Percentiles rank a stretch among this genome's conserved stretches.
These are phyloP conservation scores for Rubroshorea leprosula DNA, from an alignment of 345 rosid genomes.

Conservation along the genomic window DNA sequence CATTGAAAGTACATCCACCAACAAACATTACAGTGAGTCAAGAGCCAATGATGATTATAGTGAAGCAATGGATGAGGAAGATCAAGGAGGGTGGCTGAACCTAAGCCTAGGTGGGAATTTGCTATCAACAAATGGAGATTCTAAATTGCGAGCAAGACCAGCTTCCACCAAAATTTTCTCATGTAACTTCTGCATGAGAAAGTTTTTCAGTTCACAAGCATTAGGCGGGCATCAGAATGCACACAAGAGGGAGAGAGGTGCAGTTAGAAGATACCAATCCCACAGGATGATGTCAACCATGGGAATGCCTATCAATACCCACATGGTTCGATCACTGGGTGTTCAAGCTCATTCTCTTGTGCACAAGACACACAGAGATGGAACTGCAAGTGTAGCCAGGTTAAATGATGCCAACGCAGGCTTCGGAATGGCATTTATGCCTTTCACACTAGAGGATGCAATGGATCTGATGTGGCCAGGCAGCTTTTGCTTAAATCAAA, in stretches of 20 bases:
- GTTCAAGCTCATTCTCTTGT: constrained; percentile 51
- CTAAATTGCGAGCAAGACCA: constrained; percentile 29
- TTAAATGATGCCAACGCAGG: constrained; percentile 33
- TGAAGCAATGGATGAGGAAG: constrained; percentile 19
- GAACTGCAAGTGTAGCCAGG: constrained; percentile 34
- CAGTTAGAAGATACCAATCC: constrained; percentile 53
- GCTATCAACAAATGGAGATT: constrained; percentile 34
- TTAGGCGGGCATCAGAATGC: constrained; percentile 84
- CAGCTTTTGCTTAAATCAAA: constrained; percentile 53
- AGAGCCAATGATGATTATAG: constrained; percentile 14
- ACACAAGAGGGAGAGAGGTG: constrained; percentile 74
- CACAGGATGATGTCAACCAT: constrained; percentile 52
- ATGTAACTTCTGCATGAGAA: constrained; percentile 71
- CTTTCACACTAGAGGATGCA: constrained; percentile 34
- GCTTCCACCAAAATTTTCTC: constrained; percentile 46
- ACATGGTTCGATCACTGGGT: constrained; percentile 46
- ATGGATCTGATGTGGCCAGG: constrained; percentile 66
- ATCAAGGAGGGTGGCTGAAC: constrained; percentile 54
- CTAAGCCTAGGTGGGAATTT: constrained; percentile 47
- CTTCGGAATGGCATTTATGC: constrained; percentile 30
- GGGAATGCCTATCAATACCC: constrained; percentile 32
- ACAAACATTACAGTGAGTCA: too few relatives aligned
- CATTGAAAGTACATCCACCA: constrained; percentile 19
- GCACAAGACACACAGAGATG: constrained; percentile 47
- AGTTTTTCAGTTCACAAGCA: constrained; percentile 72